A percentile compares a stretch with the other conserved stretches of the same genome.
Conservation (phyloP, 202 grass and related monocot genomes). For the Panicum hallii region DNA sequence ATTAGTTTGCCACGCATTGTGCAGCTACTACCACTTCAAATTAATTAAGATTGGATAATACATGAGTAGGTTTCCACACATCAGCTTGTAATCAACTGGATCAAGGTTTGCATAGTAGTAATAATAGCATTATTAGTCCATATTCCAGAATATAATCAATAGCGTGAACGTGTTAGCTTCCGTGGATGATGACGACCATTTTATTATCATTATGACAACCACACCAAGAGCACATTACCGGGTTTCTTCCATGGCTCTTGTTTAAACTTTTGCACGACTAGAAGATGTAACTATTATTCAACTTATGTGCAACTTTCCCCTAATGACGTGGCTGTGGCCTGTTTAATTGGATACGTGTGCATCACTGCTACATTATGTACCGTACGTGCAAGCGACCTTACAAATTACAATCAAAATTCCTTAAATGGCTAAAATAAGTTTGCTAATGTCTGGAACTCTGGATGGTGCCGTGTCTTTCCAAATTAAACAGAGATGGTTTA, state of each 20-base stretch:
- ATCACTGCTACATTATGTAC: no score
- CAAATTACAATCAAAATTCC: not conserved
- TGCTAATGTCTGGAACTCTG: no score
- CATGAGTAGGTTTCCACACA: not conserved
- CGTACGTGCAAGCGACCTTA: not conserved
- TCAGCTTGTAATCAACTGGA: not conserved
- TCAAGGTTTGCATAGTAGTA: not conserved
- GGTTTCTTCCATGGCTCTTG: not conserved
- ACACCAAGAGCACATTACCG: not conserved
- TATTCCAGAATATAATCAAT: not conserved
- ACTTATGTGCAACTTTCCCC: no score
- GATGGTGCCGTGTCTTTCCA: not conserved
- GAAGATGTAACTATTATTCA: no score
- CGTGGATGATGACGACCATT: not conserved
- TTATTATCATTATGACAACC: not conserved
- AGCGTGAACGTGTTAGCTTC: not conserved
- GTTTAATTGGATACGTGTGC: no score
- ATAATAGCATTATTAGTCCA: not conserved
- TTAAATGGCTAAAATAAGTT: not conserved
- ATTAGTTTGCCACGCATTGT: not conserved
- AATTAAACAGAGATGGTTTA: not conserved
- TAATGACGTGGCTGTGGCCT: no score
- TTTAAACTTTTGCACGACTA: no score
- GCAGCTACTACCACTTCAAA: not conserved
- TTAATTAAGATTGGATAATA: not conserved